These are phyloP conservation scores for Acanthochlamys bracteata DNA, from an alignment of 106 monocot species.

Conservation along the genomic window DNA sequence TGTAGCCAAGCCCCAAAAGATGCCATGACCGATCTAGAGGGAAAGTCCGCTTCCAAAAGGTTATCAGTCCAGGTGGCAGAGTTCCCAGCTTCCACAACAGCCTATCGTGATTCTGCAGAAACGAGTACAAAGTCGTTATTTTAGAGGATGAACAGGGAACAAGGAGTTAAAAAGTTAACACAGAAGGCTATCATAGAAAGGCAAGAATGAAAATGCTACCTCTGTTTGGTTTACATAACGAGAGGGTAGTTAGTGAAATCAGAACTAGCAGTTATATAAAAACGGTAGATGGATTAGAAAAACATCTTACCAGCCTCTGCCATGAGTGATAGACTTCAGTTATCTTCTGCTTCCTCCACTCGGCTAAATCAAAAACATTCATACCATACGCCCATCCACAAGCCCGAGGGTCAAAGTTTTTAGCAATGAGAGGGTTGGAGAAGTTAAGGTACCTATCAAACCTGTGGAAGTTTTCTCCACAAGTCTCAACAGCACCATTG, in stretches of 20 bases:
- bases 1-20: conserved; percentile 37
- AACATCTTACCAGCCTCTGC: conserved; percentile 28
- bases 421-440: conserved; percentile 36
- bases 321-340: conserved; percentile 41
- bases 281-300: not conserved
- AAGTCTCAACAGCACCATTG: conserved; percentile 53
- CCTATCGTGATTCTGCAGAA: conserved; percentile 31
- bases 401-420: conserved; percentile 30
- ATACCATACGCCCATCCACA: conserved; percentile 57
- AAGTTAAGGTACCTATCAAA: conserved; percentile 44
- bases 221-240: too few species aligned
- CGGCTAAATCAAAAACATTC: conserved; percentile 41
- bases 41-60: conserved; percentile 26
- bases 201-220: too few species aligned
- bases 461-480: conserved; percentile 36
- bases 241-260: too few species aligned
- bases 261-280: too few species aligned
- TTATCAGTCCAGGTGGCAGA: conserved; percentile 40
- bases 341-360: conserved; percentile 31
- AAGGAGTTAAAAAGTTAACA: too few species aligned
- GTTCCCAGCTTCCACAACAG: conserved; percentile 40
- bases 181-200: too few species aligned
- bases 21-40: conserved; percentile 32
- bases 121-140: too few species aligned
- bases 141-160: too few species aligned